These are phyloP conservation scores for Acer negundo DNA, from an alignment of 345 rosid species.

Conservation along the genomic window DNA sequence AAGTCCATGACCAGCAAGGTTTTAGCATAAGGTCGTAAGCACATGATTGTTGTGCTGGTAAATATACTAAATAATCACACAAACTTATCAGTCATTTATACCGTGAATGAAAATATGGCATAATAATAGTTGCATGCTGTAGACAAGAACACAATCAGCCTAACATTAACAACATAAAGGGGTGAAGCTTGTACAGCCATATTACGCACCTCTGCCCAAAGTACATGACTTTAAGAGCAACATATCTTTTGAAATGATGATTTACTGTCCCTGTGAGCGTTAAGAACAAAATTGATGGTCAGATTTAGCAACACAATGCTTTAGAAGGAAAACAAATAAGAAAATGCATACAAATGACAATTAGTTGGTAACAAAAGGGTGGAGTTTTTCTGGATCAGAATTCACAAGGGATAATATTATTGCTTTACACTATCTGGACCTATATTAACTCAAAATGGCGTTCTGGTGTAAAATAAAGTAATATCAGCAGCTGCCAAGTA, in stretches of 20 bases:
- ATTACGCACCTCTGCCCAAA: conserved; percentile 80
- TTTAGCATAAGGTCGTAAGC: background rate
- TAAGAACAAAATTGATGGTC: conserved; percentile 5
- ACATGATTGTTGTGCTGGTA: background rate
- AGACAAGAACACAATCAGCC: background rate
- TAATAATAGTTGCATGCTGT: background rate
- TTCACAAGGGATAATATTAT: background rate
- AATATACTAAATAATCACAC: background rate
- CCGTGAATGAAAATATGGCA: background rate
- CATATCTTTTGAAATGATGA: conserved; percentile 57
- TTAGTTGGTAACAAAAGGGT: background rate
- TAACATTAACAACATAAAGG: background rate
- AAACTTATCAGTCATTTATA: background rate
- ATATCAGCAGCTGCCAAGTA: background rate
- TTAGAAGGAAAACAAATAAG: background rate
- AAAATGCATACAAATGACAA: background rate
- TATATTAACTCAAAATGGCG: background rate
- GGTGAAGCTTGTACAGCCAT: background rate
- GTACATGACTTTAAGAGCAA: conserved; percentile 85
- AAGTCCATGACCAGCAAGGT: background rate
- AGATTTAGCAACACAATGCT: background rate
- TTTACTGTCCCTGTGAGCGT: conserved; percentile 22
- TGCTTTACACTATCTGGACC: background rate
- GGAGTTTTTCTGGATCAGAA: background rate
- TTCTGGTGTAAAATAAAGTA: background rate